Percentiles rank a stretch among this genome's conserved stretches.
phyloP scores from a whole-genome alignment of 1,284 basidiomycete genomes.

The Heterobasidion occidentale region DNA sequence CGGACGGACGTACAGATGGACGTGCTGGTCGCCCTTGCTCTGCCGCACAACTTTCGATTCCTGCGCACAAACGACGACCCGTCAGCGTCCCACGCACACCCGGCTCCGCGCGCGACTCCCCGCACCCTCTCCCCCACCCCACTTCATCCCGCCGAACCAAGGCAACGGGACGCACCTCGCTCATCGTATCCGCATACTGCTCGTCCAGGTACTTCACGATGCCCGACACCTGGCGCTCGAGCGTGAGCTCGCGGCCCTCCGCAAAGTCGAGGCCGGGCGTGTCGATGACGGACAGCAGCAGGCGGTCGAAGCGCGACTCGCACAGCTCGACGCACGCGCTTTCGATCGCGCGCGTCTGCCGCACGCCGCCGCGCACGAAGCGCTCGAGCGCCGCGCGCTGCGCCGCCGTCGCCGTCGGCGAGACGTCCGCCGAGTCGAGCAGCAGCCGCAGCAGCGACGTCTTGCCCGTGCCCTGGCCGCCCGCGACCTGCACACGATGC shows the following conservation, averaged over 20 bases:
- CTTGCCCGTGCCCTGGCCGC: conserved; percentile 73
- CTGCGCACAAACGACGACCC: conserved; percentile 26
- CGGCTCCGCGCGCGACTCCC: not conserved
- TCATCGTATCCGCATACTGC: conserved; percentile 77
- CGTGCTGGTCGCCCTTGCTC: conserved; percentile 78
- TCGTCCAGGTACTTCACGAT: conserved; percentile 70
- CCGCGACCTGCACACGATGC: conserved; percentile 57
- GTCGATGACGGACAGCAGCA: conserved; percentile 70
- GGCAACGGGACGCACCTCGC: conserved; percentile 69
- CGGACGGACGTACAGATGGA: conserved; percentile 60
- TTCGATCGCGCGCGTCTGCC: conserved; percentile 52
- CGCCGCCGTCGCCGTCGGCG: conserved; percentile 59
- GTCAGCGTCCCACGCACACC: not conserved
- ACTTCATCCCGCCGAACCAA: not conserved
- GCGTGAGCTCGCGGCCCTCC: conserved; percentile 60
- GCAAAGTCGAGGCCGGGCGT: conserved; percentile 74
- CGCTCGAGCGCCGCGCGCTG: conserved; percentile 54
- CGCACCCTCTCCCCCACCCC: not conserved
- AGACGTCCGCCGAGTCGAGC: conserved; percentile 71
- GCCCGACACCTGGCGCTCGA: conserved; percentile 65
- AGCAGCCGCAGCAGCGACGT: conserved; percentile 63
- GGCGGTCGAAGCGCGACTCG: conserved; percentile 70
- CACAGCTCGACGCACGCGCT: conserved; percentile 68
- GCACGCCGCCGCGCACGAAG: conserved; percentile 50
- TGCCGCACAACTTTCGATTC: conserved; percentile 79